These are phyloP conservation scores for Gynostemma pentaphyllum DNA, from an alignment of 306 rosid species.

Conservation along the genomic window DNA sequence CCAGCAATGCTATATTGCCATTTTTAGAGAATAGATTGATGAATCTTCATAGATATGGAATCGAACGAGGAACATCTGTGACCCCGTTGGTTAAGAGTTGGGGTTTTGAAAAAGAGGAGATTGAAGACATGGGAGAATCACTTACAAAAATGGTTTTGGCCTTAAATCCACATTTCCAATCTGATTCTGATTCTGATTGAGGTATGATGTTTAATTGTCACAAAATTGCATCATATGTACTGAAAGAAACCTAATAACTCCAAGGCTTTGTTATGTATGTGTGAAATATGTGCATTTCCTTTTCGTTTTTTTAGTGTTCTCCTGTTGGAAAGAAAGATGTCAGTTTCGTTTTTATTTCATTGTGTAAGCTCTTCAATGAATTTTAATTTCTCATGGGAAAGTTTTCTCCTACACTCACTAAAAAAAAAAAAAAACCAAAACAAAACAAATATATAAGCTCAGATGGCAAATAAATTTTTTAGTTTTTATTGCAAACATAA, in stretches of 20 bases:
- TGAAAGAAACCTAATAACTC: background rate
- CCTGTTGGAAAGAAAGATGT: no score
- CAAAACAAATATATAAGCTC: no score
- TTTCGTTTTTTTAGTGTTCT: background rate
- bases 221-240: background rate
- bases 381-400: no score
- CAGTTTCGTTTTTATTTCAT: no score
- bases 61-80: constrained; percentile 54
- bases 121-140: constrained; percentile 71
- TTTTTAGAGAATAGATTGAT: constrained; percentile 49
- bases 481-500: no score
- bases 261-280: no score
- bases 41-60: constrained; percentile 46
- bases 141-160: constrained; percentile 54
- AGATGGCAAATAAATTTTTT: no score
- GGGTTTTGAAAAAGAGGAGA: constrained; percentile 69
- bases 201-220: background rate
- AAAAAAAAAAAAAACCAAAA: no score
- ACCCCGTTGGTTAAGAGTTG: constrained; percentile 51
- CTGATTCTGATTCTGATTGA: constrained; percentile 77
- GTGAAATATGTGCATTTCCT: background rate
- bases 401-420: no score
- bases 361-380: no score
- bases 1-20: constrained; percentile 62
- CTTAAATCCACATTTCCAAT: constrained; percentile 34